Conservation (phyloP, 768 basidiomycete species). For the Mrakia blollopis region DNA sequence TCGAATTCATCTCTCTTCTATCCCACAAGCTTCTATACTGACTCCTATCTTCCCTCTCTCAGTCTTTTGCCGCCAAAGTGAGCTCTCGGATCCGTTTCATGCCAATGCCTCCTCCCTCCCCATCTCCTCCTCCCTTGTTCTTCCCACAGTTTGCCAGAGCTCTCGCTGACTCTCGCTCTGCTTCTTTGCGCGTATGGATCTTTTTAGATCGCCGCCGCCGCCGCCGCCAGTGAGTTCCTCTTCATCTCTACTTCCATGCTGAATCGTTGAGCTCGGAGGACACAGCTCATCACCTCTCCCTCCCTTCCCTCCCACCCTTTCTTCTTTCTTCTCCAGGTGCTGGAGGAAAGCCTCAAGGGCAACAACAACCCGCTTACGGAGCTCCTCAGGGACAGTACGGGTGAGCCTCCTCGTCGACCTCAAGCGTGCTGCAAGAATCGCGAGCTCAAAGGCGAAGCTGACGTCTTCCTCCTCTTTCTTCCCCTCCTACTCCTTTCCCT, state of each 20-base stretch:
- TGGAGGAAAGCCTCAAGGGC: neutral
- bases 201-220: neutral
- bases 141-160: neutral
- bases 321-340: neutral
- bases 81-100: neutral
- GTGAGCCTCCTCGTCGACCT: neutral
- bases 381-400: neutral
- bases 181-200: neutral
- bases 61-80: slow-evolving; percentile 9
- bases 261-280: neutral
- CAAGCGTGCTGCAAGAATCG: neutral
- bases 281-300: neutral
- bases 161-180: neutral
- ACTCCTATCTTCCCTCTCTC: neutral
- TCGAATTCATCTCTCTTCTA: neutral
- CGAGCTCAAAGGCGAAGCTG: neutral
- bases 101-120: neutral
- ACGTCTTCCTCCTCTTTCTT: neutral
- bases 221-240: neutral
- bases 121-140: neutral
- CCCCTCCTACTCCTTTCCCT: neutral
- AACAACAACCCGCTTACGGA: neutral
- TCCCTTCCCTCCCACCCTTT: neutral
- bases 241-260: neutral
- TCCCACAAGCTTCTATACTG: neutral